Conservation (phyloP, 208 protist genomes). For the Acanthamoeba triangularis region DNA sequence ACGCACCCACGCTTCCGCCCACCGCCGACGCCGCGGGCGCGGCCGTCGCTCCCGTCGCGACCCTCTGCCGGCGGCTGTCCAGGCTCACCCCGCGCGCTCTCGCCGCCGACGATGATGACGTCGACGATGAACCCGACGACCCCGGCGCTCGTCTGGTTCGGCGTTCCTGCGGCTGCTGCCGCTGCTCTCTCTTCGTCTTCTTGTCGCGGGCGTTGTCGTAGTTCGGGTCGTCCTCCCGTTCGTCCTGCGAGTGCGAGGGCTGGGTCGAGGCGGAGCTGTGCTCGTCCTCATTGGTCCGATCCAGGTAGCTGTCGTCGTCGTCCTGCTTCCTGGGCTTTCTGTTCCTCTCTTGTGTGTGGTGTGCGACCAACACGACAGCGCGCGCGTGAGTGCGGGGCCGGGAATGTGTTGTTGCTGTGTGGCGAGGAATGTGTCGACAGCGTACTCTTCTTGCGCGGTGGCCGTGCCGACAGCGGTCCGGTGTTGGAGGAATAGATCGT, state of each 20-base stretch:
- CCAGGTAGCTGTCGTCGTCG: constrained; percentile 30
- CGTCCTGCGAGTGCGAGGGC: not conserved
- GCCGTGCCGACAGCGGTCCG: not conserved
- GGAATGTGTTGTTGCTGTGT: not conserved
- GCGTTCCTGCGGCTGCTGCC: not conserved
- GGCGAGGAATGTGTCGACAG: not conserved
- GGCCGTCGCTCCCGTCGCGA: not conserved
- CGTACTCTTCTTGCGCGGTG: not conserved
- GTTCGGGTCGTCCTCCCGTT: not conserved
- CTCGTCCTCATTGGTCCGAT: not conserved
- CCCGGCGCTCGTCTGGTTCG: not conserved
- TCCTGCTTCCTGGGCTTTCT: not conserved
- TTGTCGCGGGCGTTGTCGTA: not conserved
- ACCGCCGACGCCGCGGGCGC: not conserved
- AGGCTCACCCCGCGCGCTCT: not conserved
- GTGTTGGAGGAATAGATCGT: not conserved
- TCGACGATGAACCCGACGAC: not conserved
- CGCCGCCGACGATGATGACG: not conserved
- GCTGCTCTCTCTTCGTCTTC: not conserved
- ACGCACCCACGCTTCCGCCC: not conserved
- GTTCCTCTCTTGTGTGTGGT: not conserved
- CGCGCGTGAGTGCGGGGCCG: not conserved
- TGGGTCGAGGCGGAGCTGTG: not conserved
- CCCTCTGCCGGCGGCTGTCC: not conserved
- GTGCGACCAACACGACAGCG: not conserved